These are phyloP conservation scores for Potentilla sterilis DNA, from an alignment of 306 rosid genomes.

Conservation along the genomic window DNA sequence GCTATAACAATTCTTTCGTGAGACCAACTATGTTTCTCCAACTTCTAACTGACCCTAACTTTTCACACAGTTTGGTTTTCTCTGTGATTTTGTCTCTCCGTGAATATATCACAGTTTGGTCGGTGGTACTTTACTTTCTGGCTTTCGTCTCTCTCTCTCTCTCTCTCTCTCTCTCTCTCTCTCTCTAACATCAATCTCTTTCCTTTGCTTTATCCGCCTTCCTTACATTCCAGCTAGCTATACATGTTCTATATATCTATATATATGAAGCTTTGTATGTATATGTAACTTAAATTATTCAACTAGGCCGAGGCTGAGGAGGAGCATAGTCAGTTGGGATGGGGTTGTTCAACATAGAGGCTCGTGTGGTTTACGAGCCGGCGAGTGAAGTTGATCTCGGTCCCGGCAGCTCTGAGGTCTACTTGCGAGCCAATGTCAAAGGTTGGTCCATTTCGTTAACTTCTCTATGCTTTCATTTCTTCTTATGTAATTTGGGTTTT, in stretches of 20 bases:
- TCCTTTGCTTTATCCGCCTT: background rate
- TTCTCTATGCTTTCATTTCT: background rate
- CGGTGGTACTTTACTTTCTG: background rate
- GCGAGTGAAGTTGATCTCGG: slow-evolving; percentile 60
- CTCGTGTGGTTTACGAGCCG: slow-evolving; percentile 45
- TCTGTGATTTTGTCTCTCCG: background rate
- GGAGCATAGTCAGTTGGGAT: background rate
- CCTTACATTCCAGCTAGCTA: background rate
- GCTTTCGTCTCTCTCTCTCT: background rate
- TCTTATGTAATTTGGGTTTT: background rate
- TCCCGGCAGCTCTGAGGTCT: slow-evolving; percentile 55
- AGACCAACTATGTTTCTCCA: background rate
- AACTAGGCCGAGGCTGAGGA: background rate
- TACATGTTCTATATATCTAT: background rate
- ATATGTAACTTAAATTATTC: background rate
- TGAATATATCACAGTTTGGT: background rate
- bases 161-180: too few relatives aligned
- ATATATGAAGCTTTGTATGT: too few relatives aligned
- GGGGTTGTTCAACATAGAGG: slow-evolving; percentile 43
- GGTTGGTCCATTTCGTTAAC: slow-evolving; percentile 26
- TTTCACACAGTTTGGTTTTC: background rate
- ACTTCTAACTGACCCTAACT: background rate
- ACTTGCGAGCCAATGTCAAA: slow-evolving; percentile 81
- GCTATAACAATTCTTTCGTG: background rate
- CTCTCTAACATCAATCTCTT: background rate